Evolutionary conservation across 2,329 filamentous ascomycete genomes (phyloP).

Genomic region (Aspergillus sp.): DNA sequence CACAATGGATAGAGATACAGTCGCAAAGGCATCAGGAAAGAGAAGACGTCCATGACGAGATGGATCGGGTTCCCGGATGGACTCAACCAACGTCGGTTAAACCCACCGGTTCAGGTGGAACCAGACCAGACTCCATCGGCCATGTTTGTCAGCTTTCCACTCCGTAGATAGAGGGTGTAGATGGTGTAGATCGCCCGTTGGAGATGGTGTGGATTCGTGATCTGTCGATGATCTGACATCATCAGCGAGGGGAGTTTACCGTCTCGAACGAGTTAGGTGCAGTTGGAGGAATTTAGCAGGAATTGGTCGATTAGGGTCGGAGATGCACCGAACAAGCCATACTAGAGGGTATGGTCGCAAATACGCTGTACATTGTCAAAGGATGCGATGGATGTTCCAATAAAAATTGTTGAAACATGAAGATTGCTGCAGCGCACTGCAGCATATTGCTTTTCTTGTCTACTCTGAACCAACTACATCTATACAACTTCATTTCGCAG

Average conservation of each 20-base stretch:
- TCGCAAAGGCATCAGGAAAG: not conserved
- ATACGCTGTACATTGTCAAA: no score
- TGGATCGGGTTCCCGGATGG: not conserved
- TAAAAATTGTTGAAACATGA: not conserved
- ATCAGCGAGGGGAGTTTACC: constrained; percentile 5
- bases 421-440: not conserved
- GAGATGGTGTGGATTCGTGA: no score
- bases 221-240: constrained; percentile 16
- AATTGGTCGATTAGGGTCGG: not conserved
- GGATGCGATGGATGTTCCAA: not conserved
- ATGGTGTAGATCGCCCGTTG: no score
- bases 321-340: not conserved
- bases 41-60: not conserved
- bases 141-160: no score
- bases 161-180: no score
- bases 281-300: not conserved
- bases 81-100: not conserved
- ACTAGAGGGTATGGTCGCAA: no score
- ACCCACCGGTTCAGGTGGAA: not conserved
- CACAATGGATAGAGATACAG: constrained; percentile 2
- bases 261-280: no score
- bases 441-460: not conserved
- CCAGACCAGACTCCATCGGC: no score
- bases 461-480: constrained; percentile 2
- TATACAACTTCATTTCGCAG: constrained; percentile 1